These are phyloP conservation scores for Flaveria sonorensis DNA, from an alignment of 129 eudicot species.

Conservation along the genomic window DNA sequence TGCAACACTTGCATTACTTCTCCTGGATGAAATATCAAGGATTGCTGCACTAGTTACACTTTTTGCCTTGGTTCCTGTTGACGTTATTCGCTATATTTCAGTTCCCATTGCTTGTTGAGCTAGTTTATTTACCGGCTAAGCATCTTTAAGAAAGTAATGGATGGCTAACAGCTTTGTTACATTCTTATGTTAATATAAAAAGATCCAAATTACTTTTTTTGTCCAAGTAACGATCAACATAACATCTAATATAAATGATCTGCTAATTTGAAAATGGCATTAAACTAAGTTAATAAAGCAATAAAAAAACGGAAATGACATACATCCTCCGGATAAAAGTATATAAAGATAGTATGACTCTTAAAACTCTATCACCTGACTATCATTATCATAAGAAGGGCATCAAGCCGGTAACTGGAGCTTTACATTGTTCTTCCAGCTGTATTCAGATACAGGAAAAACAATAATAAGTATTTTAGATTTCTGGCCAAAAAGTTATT, in stretches of 20 bases:
- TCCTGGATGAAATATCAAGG: constrained; percentile 22
- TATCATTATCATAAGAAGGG: constrained; percentile 33
- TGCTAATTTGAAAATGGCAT: constrained; percentile 7
- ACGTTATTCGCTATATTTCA: constrained; percentile 46
- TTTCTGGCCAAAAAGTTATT: not conserved
- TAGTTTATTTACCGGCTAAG: constrained; percentile 41
- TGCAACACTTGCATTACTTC: constrained; percentile 29
- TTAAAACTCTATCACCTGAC: constrained; percentile 38
- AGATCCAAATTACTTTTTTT: constrained; percentile 6
- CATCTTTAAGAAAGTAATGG: constrained; percentile 23
- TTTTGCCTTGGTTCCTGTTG: constrained; percentile 31
- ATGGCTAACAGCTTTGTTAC: constrained; percentile 13
- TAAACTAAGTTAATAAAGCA: constrained; percentile 13
- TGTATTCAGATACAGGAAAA: constrained; percentile 35
- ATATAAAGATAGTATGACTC: constrained; percentile 27
- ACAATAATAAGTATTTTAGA: constrained; percentile 1
- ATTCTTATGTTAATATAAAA: constrained; percentile 14
- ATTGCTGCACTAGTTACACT: constrained; percentile 35
- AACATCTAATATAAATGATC: constrained; percentile 20
- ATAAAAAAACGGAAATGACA: constrained; percentile 25
- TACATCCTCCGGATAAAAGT: constrained; percentile 20
- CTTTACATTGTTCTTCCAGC: constrained; percentile 96
- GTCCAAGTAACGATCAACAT: constrained; percentile 17
- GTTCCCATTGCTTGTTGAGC: constrained; percentile 51
- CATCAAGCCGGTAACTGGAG: constrained; percentile 92